These are phyloP conservation scores for Metschnikowia drakensbergensis DNA, from an alignment of 805 yeast species.

Conservation along the genomic window DNA sequence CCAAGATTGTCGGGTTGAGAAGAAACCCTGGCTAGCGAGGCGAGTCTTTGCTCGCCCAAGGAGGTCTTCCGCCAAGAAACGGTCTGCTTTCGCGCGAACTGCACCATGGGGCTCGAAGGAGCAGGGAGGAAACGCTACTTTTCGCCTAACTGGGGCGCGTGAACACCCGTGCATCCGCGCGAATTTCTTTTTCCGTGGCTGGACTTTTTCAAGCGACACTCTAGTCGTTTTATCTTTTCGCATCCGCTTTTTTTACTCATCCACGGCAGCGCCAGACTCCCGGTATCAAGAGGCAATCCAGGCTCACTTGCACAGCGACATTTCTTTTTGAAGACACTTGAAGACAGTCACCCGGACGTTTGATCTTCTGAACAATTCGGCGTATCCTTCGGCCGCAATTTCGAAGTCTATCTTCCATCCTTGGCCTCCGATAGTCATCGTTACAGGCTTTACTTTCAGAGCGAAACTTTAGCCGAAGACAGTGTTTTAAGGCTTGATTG, in stretches of 20 bases:
- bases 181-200: conserved; percentile 2
- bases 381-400: background rate
- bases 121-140: too few species aligned
- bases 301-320: too few species aligned
- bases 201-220: background rate
- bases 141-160: background rate
- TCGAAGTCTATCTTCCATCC: background rate
- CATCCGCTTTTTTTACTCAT: conserved; percentile 4
- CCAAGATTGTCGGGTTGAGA: too few species aligned
- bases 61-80: background rate
- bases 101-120: background rate
- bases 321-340: too few species aligned
- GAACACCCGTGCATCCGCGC: background rate
- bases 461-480: background rate
- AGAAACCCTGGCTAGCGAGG: too few species aligned
- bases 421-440: too few species aligned
- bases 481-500: background rate
- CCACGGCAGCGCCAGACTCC: background rate
- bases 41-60: too few species aligned
- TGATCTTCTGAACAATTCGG: background rate
- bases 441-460: too few species aligned
- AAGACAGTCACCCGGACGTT: background rate
- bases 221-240: conserved; percentile 1
- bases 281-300: background rate
- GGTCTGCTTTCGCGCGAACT: background rate